Evolutionary conservation across 306 rosid species (phyloP), one percentile per base, ranked within the genome.

Genomic region (Potentilla sterilis): DNA sequence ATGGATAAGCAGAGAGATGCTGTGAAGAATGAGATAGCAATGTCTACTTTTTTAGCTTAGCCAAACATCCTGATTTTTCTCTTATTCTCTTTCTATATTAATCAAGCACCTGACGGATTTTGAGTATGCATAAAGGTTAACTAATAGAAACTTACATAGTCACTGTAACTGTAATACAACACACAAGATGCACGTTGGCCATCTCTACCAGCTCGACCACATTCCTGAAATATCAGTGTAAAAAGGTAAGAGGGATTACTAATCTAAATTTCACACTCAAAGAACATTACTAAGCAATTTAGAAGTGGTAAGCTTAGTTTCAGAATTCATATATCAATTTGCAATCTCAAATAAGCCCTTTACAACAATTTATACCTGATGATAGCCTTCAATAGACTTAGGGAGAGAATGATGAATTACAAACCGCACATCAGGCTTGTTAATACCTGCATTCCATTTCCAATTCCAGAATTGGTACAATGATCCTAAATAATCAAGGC

Each of bases 201-300:
- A 80, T 95, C 99, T 85, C 99, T 90, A 84, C 99, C 99, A 81
- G 99, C 99, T 79, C 99, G 97, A 43, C 99, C 97, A 79, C 99
- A 95, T 76, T 95, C 99, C 99, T 95, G 90, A 78, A 81, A 75
- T 79, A 72, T 62, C 35, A 61, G 46, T 0, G 34, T 40, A 78
- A 82, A 78, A 70, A 81, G 83, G 80, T 46, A 78, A 65, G 78
- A 70, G 58, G 19, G 32, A 69, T 69, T 14, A 48, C 22, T 12
- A 34, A 22, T 40, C 21, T 62, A 48, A 16, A 54, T 77, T 22
- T 63, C 52, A 38, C 15, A 71, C 22, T 9, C n/a, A 61, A 21
- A 34, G n/a, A 46, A 62, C 37, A 38, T 37, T 37, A 37, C 32
- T 49, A 15, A 21, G 38, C 48, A 44, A 46, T 28, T 43, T 6